phyloP scores from a whole-genome alignment of 2,329 filamentous ascomycete species.

The Alternaria ventricosa region DNA sequence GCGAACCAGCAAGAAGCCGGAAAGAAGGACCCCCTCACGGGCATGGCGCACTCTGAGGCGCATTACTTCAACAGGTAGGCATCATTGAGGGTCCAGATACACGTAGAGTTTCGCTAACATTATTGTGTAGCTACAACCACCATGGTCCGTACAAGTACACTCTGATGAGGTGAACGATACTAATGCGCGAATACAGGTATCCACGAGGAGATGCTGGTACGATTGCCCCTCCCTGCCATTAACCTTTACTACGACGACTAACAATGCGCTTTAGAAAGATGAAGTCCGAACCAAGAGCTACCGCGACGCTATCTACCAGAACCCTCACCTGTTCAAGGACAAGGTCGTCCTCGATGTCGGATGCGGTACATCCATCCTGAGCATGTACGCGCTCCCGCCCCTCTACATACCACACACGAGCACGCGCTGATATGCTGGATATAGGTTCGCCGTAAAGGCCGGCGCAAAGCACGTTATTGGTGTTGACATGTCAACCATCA shows the following conservation, averaged over 20 bases:
- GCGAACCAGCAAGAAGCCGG: slow-evolving; percentile 30
- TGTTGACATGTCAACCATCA: slow-evolving; percentile 99
- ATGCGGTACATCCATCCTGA: slow-evolving; percentile 96
- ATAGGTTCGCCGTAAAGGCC: slow-evolving; percentile 93
- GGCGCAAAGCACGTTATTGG: slow-evolving; percentile 98
- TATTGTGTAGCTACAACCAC: slow-evolving; percentile 82
- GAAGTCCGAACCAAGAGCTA: slow-evolving; percentile 96
- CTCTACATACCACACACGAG: slow-evolving; percentile 16
- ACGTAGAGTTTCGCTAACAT: slow-evolving; percentile 46
- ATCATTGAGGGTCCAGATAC: slow-evolving; percentile 26
- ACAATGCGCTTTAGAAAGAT: slow-evolving; percentile 74
- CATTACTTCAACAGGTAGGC: slow-evolving; percentile 97
- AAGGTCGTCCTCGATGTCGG: slow-evolving; percentile 96
- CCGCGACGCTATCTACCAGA: slow-evolving; percentile 97
- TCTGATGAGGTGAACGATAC: slow-evolving; percentile 42
- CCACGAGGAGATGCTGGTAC: slow-evolving; percentile 97
- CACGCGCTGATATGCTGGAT: slow-evolving; percentile 26
- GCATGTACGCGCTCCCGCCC: slow-evolving; percentile 74
- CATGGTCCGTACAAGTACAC: slow-evolving; percentile 72
- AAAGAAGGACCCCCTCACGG: slow-evolving; percentile 58
- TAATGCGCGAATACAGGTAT: slow-evolving; percentile 69
- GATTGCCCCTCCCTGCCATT: slow-evolving; percentile 48
- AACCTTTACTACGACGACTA: slow-evolving; percentile 9
- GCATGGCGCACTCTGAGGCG: slow-evolving; percentile 91
- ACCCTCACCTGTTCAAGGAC: slow-evolving; percentile 91